Evolutionary conservation across 2,329 filamentous ascomycete species (phyloP).

Genomic region (Penicillium brevicompactum): DNA sequence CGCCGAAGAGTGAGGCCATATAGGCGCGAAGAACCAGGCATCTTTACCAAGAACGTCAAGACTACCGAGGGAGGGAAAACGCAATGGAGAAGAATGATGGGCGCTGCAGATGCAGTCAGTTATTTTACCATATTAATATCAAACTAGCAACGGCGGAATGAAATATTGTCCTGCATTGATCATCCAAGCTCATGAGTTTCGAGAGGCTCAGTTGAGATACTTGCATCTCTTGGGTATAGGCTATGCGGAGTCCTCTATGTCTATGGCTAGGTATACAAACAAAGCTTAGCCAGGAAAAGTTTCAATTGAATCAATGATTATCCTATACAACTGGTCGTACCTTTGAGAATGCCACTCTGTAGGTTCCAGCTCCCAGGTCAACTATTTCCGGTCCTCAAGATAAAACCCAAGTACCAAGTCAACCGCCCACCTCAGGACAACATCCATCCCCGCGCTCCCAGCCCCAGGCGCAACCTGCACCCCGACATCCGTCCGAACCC

Average conservation of each 20-base stretch:
- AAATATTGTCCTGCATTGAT: background rate
- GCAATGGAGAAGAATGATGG: background rate
- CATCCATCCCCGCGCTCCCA: constrained; percentile 62
- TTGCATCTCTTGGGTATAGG: too few species aligned
- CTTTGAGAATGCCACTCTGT: too few species aligned
- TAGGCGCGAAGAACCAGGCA: background rate
- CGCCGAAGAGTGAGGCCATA: background rate
- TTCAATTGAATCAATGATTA: too few species aligned
- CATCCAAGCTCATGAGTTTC: too few species aligned
- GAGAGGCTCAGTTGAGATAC: too few species aligned
- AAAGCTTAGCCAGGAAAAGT: too few species aligned
- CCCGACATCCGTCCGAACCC: constrained; percentile 49
- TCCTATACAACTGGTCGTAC: too few species aligned
- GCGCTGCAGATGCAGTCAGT: background rate
- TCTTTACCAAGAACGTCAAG: background rate
- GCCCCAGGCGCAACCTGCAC: constrained; percentile 51
- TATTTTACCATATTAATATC: background rate
- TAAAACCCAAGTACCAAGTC: constrained; percentile 56
- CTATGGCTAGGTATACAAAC: too few species aligned
- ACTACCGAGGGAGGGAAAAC: background rate
- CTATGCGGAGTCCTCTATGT: too few species aligned
- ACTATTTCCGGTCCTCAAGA: background rate
- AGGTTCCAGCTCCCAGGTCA: background rate
- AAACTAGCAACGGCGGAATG: background rate
- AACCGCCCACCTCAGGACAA: constrained; percentile 69